Evolutionary conservation across 345 rosid species (phyloP).

Genomic region (sweet orange (Citrus sinensis)): DNA sequence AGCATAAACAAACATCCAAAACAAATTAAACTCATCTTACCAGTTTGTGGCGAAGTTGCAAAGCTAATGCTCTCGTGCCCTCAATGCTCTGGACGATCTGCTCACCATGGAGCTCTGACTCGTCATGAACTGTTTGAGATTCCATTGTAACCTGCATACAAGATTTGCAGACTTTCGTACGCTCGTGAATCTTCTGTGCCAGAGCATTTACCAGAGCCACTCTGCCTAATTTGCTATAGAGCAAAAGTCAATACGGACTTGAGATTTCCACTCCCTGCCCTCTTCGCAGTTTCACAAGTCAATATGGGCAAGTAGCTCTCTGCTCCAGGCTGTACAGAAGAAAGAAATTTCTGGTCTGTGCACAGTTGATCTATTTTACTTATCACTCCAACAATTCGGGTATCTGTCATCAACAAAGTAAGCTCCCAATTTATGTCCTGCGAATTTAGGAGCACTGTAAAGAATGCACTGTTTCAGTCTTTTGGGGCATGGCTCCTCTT

Average conservation of each 20-base stretch:
- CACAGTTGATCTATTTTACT: slow-evolving; percentile 86
- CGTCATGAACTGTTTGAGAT: slow-evolving; percentile 85
- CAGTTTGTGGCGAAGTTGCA: slow-evolving; percentile 57
- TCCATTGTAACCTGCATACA: slow-evolving; percentile 75
- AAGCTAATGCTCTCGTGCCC: slow-evolving; percentile 86
- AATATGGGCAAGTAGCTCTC: slow-evolving; percentile 45
- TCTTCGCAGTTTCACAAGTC: slow-evolving; percentile 57
- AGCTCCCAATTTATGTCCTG: neutral
- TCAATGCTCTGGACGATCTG: slow-evolving; percentile 80
- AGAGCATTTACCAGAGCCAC: slow-evolving; percentile 69
- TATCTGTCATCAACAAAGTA: slow-evolving; percentile 41
- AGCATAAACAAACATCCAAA: neutral
- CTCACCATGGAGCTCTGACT: slow-evolving; percentile 78
- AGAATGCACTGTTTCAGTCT: too few species aligned
- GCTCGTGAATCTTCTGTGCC: slow-evolving; percentile 62
- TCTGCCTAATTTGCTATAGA: slow-evolving; percentile 66
- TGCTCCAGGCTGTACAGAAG: slow-evolving; percentile 68
- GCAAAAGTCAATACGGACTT: slow-evolving; percentile 67
- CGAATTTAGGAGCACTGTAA: too few species aligned
- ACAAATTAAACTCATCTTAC: slow-evolving; percentile 62
- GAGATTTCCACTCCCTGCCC: slow-evolving; percentile 71
- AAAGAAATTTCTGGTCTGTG: slow-evolving; percentile 53
- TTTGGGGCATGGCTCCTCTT: too few species aligned
- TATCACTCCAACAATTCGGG: slow-evolving; percentile 83
- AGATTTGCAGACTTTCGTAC: slow-evolving; percentile 68